Evolutionary conservation across 768 basidiomycete genomes (phyloP).

Genomic region (Lenzites betulinus): DNA sequence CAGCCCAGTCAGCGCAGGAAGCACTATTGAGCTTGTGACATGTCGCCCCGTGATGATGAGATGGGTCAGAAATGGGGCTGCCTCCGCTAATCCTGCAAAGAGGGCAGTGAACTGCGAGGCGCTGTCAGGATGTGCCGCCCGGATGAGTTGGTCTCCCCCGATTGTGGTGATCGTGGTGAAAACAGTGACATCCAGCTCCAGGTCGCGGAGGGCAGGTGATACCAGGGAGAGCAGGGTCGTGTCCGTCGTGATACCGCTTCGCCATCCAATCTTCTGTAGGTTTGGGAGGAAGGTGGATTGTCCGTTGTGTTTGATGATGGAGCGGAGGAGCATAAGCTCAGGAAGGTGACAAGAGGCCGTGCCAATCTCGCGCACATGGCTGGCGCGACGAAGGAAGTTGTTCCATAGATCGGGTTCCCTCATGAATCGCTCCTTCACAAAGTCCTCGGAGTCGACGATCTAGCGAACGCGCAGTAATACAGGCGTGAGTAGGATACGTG

Average conservation of each 20-base stretch:
- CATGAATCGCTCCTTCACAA: slow-evolving; percentile 1
- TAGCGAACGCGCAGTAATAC: not conserved
- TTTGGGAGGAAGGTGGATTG: slow-evolving; percentile 7
- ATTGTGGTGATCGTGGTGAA: not conserved
- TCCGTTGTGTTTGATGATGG: slow-evolving; percentile 3
- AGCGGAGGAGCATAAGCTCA: slow-evolving; percentile 10
- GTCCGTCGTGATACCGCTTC: slow-evolving; percentile 5
- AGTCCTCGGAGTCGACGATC: slow-evolving; percentile 7
- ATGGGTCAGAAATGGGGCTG: not conserved
- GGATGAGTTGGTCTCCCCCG: not conserved
- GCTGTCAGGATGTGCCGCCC: not conserved
- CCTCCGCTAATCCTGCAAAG: not conserved
- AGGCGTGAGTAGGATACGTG: not conserved
- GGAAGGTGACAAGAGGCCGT: not conserved
- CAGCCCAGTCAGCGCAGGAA: not conserved
- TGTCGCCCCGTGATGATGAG: slow-evolving; percentile 4
- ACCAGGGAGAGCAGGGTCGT: not conserved
- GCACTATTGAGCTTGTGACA: not conserved
- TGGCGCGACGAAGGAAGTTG: slow-evolving; percentile 7
- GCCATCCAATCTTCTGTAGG: slow-evolving; percentile 6
- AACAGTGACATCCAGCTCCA: slow-evolving; percentile 1
- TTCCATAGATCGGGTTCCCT: slow-evolving; percentile 7
- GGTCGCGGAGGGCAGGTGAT: not conserved
- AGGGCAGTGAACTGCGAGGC: not conserved
- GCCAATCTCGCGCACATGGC: slow-evolving; percentile 7